A percentile compares a stretch with the other conserved stretches of the same genome.
Evolutionary conservation across 768 basidiomycete genomes (phyloP).

Genomic region (Trametopsis cervina): DNA sequence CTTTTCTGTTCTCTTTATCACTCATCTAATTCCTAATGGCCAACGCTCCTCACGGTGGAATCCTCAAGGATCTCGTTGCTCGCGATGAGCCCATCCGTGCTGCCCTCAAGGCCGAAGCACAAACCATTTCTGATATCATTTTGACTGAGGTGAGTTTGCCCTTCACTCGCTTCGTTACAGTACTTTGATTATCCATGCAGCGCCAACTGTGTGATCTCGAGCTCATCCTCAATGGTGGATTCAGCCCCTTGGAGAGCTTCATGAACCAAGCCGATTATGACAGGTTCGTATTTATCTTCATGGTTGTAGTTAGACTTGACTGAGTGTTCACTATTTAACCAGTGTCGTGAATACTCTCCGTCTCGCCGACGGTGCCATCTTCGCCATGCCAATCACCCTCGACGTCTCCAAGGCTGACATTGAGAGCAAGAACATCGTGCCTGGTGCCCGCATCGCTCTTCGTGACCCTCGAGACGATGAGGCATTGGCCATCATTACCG

Average conservation of each 20-base stretch:
- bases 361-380: conserved; percentile 77
- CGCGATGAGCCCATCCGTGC: conserved; percentile 70
- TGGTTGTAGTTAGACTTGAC: conserved; percentile 5
- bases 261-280: conserved; percentile 89
- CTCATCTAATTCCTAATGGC: conserved; percentile 38
- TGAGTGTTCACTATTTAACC: no score
- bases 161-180: background rate
- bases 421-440: conserved; percentile 52
- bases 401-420: conserved; percentile 81
- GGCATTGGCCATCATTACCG: conserved; percentile 85
- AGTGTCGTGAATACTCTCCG: conserved; percentile 90
- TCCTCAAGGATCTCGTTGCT: conserved; percentile 82
- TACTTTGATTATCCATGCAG: conserved; percentile 31
- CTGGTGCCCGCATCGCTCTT: conserved; percentile 72
- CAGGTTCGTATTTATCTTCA: conserved; percentile 40
- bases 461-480: conserved; percentile 93
- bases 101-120: conserved; percentile 69
- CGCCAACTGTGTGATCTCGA: conserved; percentile 97
- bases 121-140: conserved; percentile 62
- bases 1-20: background rate
- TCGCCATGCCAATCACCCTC: conserved; percentile 93
- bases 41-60: conserved; percentile 84
- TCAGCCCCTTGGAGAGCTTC: conserved; percentile 97
- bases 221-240: conserved; percentile 93
- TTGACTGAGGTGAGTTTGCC: conserved; percentile 62